Base-by-base conservation (phyloP, 208 protist genomes). In the Crithidia fasciculata region DNA sequence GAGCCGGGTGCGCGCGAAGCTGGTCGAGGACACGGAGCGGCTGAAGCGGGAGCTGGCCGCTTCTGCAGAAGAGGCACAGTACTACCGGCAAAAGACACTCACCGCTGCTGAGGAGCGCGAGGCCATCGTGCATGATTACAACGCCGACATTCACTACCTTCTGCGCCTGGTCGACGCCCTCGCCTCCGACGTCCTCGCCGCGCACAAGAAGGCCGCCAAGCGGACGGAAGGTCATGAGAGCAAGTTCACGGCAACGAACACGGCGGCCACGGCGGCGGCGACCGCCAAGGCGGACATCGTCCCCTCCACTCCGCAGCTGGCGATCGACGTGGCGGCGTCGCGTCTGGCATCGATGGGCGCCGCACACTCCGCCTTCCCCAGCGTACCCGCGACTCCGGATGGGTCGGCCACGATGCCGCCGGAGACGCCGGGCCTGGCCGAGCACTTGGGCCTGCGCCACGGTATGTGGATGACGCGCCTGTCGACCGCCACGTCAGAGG, bases 21-120 rank as follows among this genome's bases (percentile, higher is more conserved):
- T 82, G 18, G 10, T 50, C 12, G 70, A 76, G 61, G 77, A 81
- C 10, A 69, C 44, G 13, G 68, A 81, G 13, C 69, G 81, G 8
- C 13, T 82, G 41, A 66, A 64, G 37, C 67, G 66, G 3, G 72
- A 82, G 58, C 57, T 69, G 13, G 18, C 59, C 4, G 40, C 39
- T 3, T 28, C 72, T 8, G 58, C 52, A 28, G 58, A 73, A 52
- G 76, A 76, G 53, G n/a, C 74, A 7, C 57, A 73, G 36, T 78
- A 70, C 56, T 84, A 76, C 64, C 74, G 80, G 9, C 39, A 50
- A n/a, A 69, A 82, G 69, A 58, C 41, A 9, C 52, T 45, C 58
- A 55, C 55, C 1, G 62, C 54, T 18, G 76, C 56, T 0, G 60
- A 67, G 49, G 64, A 66, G 50, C 66, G 52, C 8, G 65, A 63